Evolutionary conservation across 2,329 filamentous ascomycete species (phyloP), one percentile per base, ranked within the genome.

Genomic region (Pseudofabraea citricarpa): DNA sequence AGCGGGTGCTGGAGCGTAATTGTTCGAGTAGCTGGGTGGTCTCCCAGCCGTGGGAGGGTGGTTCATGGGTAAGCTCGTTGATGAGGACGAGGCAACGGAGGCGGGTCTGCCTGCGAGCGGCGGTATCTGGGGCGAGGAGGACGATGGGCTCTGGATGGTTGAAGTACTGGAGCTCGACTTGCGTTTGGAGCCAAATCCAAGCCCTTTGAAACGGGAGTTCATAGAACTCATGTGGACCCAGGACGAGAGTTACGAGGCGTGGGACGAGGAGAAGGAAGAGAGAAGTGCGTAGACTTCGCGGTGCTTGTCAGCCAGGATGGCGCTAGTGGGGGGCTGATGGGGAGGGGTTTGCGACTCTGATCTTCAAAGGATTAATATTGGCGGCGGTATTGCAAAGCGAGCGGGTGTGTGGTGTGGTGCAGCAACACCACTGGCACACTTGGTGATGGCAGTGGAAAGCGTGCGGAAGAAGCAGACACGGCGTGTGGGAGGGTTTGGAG

Each of bases 181-280:
- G 69, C 85, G 83, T 78, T 86, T 87, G 71, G 59, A 63, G 45
- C 83, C 84, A 74, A 87, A 85, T 70, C 85, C 83, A 72, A 89
- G 77, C 75, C 79, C 78, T 75, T 87, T 86, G 67, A 88, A 80
- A 69, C 84, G 81, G 66, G 80, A 79, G 74, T 87, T 87, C 79
- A 86, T 78, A 75, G 81, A 87, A 77, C 79, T 86, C 83, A 87
- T 86, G 74, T 69, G 68, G 63, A 54, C 50, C 44, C 46, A 45
- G 40, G 45, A 38, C 32, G 63, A 65, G 63, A 64, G 47, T 47
- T 56, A 49, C 44, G 47, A 39, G 44, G 48, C 40, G 52, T 50
- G 49, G 48, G 46, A 47, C 45, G 51, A 51, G 46, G 46, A 45
- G 53, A 52, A 52, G 51, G 53, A 54, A 53, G 24, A 10, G 26